Conservation (phyloP, 305 asterid species). For the Solanum hybrid region DNA sequence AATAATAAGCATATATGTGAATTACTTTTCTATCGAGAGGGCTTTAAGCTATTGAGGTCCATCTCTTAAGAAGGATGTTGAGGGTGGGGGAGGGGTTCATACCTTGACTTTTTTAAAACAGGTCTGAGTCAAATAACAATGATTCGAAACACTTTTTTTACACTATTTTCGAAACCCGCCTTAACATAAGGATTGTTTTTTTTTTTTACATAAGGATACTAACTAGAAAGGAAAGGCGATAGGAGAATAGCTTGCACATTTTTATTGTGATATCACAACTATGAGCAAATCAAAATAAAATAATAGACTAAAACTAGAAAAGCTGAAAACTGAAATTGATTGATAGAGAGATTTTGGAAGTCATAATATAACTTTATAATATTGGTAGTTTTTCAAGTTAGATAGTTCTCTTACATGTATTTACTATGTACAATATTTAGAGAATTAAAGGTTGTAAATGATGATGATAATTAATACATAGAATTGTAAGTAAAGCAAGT, state of each 20-base stretch:
- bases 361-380: not conserved
- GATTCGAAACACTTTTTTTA: not conserved
- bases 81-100: not conserved
- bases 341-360: not conserved
- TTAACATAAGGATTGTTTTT: not conserved
- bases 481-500: conserved; percentile 70
- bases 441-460: not conserved
- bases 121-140: not conserved
- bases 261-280: not conserved
- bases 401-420: not conserved
- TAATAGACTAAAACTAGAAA: not conserved
- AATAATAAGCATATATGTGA: not conserved
- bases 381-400: not conserved
- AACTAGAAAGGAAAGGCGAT: not conserved
- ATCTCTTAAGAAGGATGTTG: not conserved
- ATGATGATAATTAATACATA: conserved; percentile 26
- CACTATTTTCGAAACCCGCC: not conserved
- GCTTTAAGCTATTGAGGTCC: not conserved
- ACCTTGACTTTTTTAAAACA: not conserved
- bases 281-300: too few relatives aligned
- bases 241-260: not conserved
- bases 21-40: not conserved
- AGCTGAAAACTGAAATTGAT: not conserved
- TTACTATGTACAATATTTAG: not conserved
- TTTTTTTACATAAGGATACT: too few relatives aligned